A percentile compares a stretch with the other conserved stretches of the same genome.
These are phyloP conservation scores for Thermomyces lanuginosus DNA, from an alignment of 2,329 filamentous ascomycete genomes.

Conservation along the genomic window DNA sequence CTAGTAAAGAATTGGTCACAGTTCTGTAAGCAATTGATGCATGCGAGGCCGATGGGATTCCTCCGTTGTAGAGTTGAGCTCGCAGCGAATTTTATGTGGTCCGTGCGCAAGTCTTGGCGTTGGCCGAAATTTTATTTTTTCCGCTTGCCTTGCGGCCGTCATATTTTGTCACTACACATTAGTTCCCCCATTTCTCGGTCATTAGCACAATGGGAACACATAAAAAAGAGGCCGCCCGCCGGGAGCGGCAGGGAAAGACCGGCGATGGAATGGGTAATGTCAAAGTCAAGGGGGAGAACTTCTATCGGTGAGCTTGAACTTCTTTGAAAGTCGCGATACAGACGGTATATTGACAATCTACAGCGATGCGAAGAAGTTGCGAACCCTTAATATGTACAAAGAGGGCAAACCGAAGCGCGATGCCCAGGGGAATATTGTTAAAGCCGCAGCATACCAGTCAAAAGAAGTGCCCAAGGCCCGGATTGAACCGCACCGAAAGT, in stretches of 20 bases:
- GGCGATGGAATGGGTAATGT: constrained; percentile 84
- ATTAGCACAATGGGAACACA: constrained; percentile 56
- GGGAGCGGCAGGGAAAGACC: constrained; percentile 68
- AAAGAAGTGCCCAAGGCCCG: constrained; percentile 65
- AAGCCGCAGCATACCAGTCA: constrained; percentile 71
- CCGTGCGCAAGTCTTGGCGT: constrained; percentile 20
- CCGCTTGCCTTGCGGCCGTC: constrained; percentile 12
- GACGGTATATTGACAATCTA: constrained; percentile 1
- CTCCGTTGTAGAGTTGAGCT: constrained; percentile 5
- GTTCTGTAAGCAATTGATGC: neutral
- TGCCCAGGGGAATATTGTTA: constrained; percentile 64
- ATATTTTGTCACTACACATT: too few species aligned
- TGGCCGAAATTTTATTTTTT: constrained; percentile 16
- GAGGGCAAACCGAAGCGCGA: constrained; percentile 72
- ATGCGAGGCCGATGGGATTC: neutral
- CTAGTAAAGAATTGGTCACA: neutral
- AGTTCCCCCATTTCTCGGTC: constrained; percentile 9
- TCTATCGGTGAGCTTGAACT: constrained; percentile 67
- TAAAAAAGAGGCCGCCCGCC: constrained; percentile 80
- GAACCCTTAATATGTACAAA: constrained; percentile 77
- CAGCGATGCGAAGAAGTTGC: constrained; percentile 66
- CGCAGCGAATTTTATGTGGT: constrained; percentile 24
- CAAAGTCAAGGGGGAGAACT: constrained; percentile 91
- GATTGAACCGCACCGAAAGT: constrained; percentile 91
- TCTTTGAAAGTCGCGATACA: neutral